Evolutionary conservation across 2,329 filamentous ascomycete genomes (phyloP).

Genomic region (Penicillium sp.): DNA sequence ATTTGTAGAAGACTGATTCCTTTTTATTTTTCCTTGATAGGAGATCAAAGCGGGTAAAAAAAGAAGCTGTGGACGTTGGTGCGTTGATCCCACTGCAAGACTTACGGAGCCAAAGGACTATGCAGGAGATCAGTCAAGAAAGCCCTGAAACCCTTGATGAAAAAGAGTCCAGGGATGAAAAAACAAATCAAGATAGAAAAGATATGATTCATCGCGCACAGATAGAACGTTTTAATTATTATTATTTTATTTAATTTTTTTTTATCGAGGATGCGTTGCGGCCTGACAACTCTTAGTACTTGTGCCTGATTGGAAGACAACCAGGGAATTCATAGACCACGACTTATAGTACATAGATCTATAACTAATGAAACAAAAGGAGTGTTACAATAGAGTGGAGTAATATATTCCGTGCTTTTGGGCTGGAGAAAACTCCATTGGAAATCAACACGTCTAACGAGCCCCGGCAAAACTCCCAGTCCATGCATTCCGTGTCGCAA

Average conservation of each 20-base stretch:
- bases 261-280: slow-evolving; percentile 19
- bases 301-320: slow-evolving; percentile 23
- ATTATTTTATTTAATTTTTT: slow-evolving; percentile 5
- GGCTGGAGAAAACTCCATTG: slow-evolving; percentile 3
- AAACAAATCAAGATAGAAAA: slow-evolving; percentile 1
- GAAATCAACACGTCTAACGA: slow-evolving; percentile 7
- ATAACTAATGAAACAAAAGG: not conserved
- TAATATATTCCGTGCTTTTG: slow-evolving; percentile 7
- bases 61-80: slow-evolving; percentile 10
- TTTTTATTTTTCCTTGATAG: slow-evolving; percentile 11
- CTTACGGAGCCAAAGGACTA: slow-evolving; percentile 20
- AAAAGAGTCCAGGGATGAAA: not conserved
- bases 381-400: slow-evolving; percentile 8
- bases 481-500: slow-evolving; percentile 31
- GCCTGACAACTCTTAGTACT: slow-evolving; percentile 16
- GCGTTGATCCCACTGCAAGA: slow-evolving; percentile 23
- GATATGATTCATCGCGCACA: slow-evolving; percentile 21
- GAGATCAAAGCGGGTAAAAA: slow-evolving; percentile 4
- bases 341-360: no score
- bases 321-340: not conserved
- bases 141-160: not conserved
- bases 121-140: slow-evolving; percentile 21
- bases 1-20: slow-evolving; percentile 9
- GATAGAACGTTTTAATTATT: no score
- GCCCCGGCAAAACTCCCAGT: slow-evolving; percentile 24